These are phyloP conservation scores for Zasmidium angulare DNA, from an alignment of 2,329 filamentous ascomycete species.

Conservation along the genomic window DNA sequence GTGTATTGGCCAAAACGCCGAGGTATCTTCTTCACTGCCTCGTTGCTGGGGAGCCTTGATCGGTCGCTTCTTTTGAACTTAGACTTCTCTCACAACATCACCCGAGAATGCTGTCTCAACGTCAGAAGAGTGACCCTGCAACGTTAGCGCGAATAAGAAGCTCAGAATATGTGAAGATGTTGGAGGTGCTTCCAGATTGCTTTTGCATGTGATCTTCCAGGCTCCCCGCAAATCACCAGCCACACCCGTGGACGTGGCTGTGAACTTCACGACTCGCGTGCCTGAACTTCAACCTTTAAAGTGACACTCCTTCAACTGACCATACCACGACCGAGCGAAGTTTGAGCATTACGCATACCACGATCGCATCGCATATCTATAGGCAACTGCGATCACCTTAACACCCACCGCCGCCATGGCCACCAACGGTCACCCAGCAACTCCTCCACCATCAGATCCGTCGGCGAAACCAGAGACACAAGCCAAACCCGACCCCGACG, in stretches of 20 bases:
- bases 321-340: too few relatives aligned
- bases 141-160: background rate
- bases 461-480: slow-evolving; percentile 15
- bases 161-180: background rate
- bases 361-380: background rate
- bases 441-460: slow-evolving; percentile 30
- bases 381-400: background rate
- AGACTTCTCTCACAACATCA: too few relatives aligned
- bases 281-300: background rate
- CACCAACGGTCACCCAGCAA: slow-evolving; percentile 30
- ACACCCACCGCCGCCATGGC: slow-evolving; percentile 18
- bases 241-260: background rate
- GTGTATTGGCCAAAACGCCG: slow-evolving; percentile 7
- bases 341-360: background rate
- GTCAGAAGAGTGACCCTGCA: background rate
- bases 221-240: background rate
- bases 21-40: slow-evolving; percentile 7
- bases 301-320: too few relatives aligned
- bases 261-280: background rate
- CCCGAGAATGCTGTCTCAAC: background rate
- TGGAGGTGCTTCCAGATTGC: too few relatives aligned
- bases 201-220: background rate
- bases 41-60: too few relatives aligned
- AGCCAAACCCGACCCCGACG: slow-evolving; percentile 25
- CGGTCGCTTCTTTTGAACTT: too few relatives aligned